Conservation (phyloP, 2,329 filamentous ascomycete species). For the Aspergillus sp. region DNA sequence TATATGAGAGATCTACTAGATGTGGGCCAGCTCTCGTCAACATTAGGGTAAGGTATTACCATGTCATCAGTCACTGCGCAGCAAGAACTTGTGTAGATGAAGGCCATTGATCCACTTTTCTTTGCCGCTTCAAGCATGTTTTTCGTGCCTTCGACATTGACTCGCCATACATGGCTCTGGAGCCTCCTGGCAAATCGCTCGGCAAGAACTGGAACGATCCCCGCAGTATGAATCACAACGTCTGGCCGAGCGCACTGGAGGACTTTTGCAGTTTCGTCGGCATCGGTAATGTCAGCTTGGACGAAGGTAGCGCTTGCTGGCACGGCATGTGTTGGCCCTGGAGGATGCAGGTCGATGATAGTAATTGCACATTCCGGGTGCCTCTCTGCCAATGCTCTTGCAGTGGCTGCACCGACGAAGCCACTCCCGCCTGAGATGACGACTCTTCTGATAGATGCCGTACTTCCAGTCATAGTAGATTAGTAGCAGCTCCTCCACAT, state of each 20-base stretch:
- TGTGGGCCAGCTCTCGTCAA: conserved; percentile 42
- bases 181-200: conserved; percentile 38
- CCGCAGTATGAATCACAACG: conserved; percentile 57
- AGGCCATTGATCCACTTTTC: conserved; percentile 45
- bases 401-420: conserved; percentile 41
- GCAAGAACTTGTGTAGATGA: conserved; percentile 59
- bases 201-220: conserved; percentile 40
- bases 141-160: conserved; percentile 57
- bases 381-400: conserved; percentile 37
- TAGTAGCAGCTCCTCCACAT: no score
- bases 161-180: conserved; percentile 43
- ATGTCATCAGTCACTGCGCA: conserved; percentile 56
- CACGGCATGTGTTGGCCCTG: conserved; percentile 28
- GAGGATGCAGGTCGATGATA: conserved; percentile 36
- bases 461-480: conserved; percentile 12
- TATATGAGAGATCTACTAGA: conserved; percentile 42
- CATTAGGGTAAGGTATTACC: conserved; percentile 34
- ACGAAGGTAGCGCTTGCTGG: conserved; percentile 26
- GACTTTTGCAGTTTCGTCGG: conserved; percentile 25
- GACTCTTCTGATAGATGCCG: conserved; percentile 23
- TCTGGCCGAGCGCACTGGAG: conserved; percentile 46
- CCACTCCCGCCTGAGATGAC: conserved; percentile 41
- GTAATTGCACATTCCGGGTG: conserved; percentile 37
- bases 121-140: conserved; percentile 52
- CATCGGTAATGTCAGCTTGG: conserved; percentile 35